Evolutionary conservation across 1,284 basidiomycete species (phyloP).

Genomic region (Mycosarcoma maydis): DNA sequence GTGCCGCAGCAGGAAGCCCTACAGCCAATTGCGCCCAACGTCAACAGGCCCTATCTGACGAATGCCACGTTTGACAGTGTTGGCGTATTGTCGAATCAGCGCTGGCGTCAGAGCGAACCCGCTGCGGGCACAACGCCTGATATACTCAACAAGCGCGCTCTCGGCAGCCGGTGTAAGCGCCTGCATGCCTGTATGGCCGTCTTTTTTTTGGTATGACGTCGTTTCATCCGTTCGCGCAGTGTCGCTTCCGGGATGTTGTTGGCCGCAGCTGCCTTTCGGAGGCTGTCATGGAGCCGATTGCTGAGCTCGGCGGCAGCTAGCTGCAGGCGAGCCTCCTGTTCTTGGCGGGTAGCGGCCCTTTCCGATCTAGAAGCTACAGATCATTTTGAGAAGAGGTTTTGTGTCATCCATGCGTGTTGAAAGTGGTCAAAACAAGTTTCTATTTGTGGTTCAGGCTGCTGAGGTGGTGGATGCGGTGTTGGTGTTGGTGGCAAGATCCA

Average conservation of each 20-base stretch:
- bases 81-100: constrained; percentile 5
- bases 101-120: constrained; percentile 8
- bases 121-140: constrained; percentile 13
- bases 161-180: constrained; percentile 3
- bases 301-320: constrained; percentile 1
- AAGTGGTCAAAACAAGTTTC: neutral
- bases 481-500: neutral
- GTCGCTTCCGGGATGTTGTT: constrained; percentile 7
- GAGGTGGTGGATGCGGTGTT: neutral
- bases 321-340: neutral
- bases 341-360: neutral
- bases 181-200: neutral
- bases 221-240: neutral
- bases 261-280: constrained; percentile 6
- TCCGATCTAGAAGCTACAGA: neutral
- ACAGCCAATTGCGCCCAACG: constrained; percentile 10
- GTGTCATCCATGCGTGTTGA: no score
- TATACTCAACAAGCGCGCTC: constrained; percentile 7
- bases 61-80: neutral
- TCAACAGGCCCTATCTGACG: neutral
- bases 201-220: no score
- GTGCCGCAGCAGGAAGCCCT: constrained; percentile 11
- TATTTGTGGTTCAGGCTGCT: neutral
- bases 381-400: neutral
- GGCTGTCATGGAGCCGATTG: constrained; percentile 1